A percentile compares a stretch with the other conserved stretches of the same genome.
Conservation (phyloP, 1,139 yeast species). For the Candida sp. region DNA sequence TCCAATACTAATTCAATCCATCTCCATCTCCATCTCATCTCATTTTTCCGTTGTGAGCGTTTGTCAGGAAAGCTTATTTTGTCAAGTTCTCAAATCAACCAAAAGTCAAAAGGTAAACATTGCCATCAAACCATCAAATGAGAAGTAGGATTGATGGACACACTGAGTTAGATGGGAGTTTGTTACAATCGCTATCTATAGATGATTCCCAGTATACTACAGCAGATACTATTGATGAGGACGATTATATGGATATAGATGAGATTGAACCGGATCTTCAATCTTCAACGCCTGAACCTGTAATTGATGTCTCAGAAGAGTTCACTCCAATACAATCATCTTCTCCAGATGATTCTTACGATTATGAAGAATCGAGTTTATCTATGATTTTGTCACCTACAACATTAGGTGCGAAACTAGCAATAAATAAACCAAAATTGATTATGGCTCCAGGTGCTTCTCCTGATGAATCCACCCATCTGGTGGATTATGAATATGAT, state of each 20-base stretch:
- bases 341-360: constrained; percentile 4
- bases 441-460: constrained; percentile 14
- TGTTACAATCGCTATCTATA: constrained; percentile 23
- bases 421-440: constrained; percentile 22
- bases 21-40: not conserved
- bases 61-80: not conserved
- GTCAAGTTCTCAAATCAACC: not conserved
- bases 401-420: constrained; percentile 35
- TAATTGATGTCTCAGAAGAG: constrained; percentile 1
- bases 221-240: constrained; percentile 3
- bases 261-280: constrained; percentile 8
- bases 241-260: constrained; percentile 4
- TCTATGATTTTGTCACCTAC: constrained; percentile 29
- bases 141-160: not conserved
- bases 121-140: not conserved
- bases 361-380: constrained; percentile 7
- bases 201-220: constrained; percentile 10
- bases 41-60: not conserved
- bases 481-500: constrained; percentile 21
- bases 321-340: not conserved
- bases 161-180: constrained; percentile 21
- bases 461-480: not conserved
- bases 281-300: constrained; percentile 8
- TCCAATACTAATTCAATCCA: not conserved
- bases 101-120: not conserved